Evolutionary conservation across 2,329 filamentous ascomycete genomes (phyloP).

Genomic region (Daldinia sp.): DNA sequence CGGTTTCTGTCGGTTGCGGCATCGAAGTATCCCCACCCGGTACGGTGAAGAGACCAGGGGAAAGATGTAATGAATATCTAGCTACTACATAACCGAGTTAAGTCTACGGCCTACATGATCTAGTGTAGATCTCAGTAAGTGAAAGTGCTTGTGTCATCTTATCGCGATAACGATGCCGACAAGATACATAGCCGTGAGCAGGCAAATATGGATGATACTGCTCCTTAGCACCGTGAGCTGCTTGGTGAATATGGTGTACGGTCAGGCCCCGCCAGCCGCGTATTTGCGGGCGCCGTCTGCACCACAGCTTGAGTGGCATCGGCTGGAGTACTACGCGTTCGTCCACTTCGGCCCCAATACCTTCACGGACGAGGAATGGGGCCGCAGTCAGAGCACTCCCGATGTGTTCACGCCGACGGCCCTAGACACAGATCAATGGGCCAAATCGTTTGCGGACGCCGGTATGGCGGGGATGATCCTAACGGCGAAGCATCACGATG

Average conservation of each 20-base stretch:
- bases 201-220: conserved; percentile 9
- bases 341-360: conserved; percentile 51
- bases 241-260: conserved; percentile 11
- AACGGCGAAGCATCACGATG: conserved; percentile 55
- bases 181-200: background rate
- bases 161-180: conserved; percentile 15
- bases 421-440: conserved; percentile 51
- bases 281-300: conserved; percentile 44
- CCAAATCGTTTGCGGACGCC: conserved; percentile 46
- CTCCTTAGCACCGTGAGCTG: conserved; percentile 15
- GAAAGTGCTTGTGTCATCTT: background rate
- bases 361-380: conserved; percentile 51
- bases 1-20: conserved; percentile 24
- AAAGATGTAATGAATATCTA: conserved; percentile 10
- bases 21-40: conserved; percentile 28
- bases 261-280: conserved; percentile 39
- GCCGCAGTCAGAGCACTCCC: conserved; percentile 45
- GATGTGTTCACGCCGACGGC: conserved; percentile 47
- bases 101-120: background rate
- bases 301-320: conserved; percentile 49
- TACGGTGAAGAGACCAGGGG: conserved; percentile 17
- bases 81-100: conserved; percentile 22
- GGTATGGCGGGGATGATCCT: conserved; percentile 54
- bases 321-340: conserved; percentile 50
- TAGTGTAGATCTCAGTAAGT: conserved; percentile 9